Conservation (phyloP, 2,329 filamentous ascomycete genomes). For the Colletotrichum paranaense region DNA sequence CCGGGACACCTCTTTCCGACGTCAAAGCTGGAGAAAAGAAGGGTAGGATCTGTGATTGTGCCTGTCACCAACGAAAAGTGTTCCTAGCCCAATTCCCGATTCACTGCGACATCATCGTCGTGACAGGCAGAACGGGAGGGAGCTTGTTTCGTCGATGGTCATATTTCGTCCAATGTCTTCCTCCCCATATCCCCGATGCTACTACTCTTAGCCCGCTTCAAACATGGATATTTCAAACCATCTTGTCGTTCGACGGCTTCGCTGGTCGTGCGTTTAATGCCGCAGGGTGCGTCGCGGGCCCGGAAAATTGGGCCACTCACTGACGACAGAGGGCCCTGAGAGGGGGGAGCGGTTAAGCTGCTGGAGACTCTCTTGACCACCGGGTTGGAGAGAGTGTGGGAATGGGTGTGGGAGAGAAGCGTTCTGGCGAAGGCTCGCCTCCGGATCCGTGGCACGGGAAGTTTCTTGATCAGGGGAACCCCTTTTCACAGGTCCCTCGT, state of each 20-base stretch:
- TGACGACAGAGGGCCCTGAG: neutral
- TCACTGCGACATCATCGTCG: conserved; percentile 8
- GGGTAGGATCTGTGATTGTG: neutral
- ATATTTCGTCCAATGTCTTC: conserved; percentile 26
- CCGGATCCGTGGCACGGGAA: conserved; percentile 13
- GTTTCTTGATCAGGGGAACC: conserved; percentile 24
- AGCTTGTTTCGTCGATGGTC: conserved; percentile 28
- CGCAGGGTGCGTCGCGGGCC: conserved; percentile 26
- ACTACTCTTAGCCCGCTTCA: conserved; percentile 29
- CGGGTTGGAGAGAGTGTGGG: no score
- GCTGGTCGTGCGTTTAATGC: conserved; percentile 34
- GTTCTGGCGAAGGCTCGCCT: conserved; percentile 2
- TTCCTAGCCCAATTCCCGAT: neutral
- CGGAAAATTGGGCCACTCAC: conserved; percentile 6
- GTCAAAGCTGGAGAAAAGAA: neutral
- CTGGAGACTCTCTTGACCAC: neutral
- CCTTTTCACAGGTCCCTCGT: conserved; percentile 1
- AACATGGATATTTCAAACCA: conserved; percentile 32
- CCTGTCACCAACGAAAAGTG: neutral
- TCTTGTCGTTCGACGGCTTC: conserved; percentile 34
- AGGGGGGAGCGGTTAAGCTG: neutral
- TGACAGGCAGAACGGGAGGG: conserved; percentile 1
- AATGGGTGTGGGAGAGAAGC: neutral
- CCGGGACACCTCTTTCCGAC: neutral
- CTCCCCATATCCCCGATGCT: conserved; percentile 13